Evolutionary conservation across 805 yeast genomes (phyloP), one percentile per base, ranked within the genome.

Genomic region (Hyphopichia homilentoma): DNA sequence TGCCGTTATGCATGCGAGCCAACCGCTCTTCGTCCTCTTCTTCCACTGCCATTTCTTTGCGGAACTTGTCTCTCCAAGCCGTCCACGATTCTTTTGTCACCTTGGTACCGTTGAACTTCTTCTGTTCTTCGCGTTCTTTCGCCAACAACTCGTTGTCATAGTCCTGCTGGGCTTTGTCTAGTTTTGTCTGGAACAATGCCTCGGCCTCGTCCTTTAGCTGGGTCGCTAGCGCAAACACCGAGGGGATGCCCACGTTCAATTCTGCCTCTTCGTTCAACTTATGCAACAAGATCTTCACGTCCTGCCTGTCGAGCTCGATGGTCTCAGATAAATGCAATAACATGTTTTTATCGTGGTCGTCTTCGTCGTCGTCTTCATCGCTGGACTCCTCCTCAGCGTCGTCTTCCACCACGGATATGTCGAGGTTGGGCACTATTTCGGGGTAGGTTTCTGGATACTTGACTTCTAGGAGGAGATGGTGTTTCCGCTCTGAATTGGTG

Each of bases 221-320:
- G 1, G 94, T 77, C 0, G 84, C 74, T 27, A 90, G 55, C 1
- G 96, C 77, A 59, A 89, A 93, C 5, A 90, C 73, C 43, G 88
- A 80, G n/a, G 96, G 95, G 73, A 90, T 82, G 1, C 98, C 98
- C 1, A 89, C 39, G 48, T 85, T 81, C 50, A 83, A 78, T 38
- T 79, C 81, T 2, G 93, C 93, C 43, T 78, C 84, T 29, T 68
- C 75, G 33, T 54, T 61, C 42, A 73, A 57, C 50, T 61, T 64
- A 34, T 45, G 58, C 34, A 55, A 55, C 39, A 75, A 61, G 9
- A 43, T 41, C 9, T 50, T 50, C 42, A 70, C 50, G 45, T 81
- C 88, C 0, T 57, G 61, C 19, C 54, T 51, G 2, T 68, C 73
- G 40, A 85, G 73, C 16, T 70, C 73, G n/a, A 81, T 66, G 2